These are phyloP conservation scores for Phanerochaete sordida DNA, from an alignment of 768 basidiomycete species.

Conservation along the genomic window DNA sequence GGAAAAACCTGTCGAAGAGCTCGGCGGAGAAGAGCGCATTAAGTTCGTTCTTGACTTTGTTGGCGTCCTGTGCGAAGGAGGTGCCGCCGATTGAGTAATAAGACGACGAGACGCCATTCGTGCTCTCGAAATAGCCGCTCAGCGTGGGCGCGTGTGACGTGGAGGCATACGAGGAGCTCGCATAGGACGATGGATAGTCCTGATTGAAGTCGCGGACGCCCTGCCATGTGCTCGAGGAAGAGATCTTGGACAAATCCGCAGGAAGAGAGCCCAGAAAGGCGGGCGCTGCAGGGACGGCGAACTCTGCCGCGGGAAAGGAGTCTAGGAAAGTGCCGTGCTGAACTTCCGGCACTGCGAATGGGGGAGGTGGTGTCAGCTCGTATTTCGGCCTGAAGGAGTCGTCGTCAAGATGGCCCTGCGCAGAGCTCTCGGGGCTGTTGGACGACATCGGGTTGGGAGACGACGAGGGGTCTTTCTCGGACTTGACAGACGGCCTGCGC, in stretches of 20 bases:
- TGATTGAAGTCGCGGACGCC: not conserved
- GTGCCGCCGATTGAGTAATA: not conserved
- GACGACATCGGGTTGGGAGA: not conserved
- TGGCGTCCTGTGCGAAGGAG: constrained; percentile 7
- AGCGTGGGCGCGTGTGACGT: constrained; percentile 8
- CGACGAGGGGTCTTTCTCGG: not conserved
- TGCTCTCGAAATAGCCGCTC: constrained; percentile 5
- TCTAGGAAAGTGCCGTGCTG: not conserved
- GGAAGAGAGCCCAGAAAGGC: not conserved
- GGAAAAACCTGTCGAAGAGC: constrained; percentile 30
- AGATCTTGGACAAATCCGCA: not conserved
- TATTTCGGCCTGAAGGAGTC: not conserved
- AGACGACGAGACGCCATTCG: not conserved
- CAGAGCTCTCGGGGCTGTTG: constrained; percentile 5
- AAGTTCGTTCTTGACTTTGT: constrained; percentile 12
- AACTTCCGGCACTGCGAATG: not conserved
- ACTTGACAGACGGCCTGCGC: constrained; percentile 5
- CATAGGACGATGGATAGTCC: not conserved
- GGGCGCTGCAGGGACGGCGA: not conserved
- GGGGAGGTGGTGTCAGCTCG: not conserved
- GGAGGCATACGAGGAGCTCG: not conserved
- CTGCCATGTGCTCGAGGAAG: constrained; percentile 2
- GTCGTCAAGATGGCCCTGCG: constrained; percentile 1
- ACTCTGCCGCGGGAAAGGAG: not conserved
- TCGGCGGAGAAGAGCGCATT: constrained; percentile 22